Evolutionary conservation across 108 stramenopile genomes (phyloP), one percentile per base, ranked within the genome.

Genomic region (Chaetoceros muelleri): DNA sequence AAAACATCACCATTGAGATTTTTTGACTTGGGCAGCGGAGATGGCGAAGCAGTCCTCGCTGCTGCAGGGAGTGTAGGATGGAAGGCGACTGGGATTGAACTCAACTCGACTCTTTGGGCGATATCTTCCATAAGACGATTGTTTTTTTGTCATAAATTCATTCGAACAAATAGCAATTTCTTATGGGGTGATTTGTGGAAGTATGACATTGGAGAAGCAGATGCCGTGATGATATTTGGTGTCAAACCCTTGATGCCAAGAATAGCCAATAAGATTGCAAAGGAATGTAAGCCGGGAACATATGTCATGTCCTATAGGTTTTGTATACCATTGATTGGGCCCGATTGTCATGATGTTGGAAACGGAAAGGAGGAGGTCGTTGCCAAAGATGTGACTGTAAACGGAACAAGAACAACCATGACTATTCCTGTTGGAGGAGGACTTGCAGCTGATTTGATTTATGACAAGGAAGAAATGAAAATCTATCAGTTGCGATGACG

Each of bases 161-260:
- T 53, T 26, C 58, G 72, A 48, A 28, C 47, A 23, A 67, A 65
- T 34, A 62, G 71, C 18, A 24, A 59, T 13, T 61, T 85, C 18
- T 46, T 79, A 30, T 55, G 56, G 28, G 68, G 66, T 7, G 73
- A 85, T 52, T 77, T 85, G 66, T 77, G 76, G 47, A 22, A 64
- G 24, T 61, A 75, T 45, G 45, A 59, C 45, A 21, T 76, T 1
- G 44, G 60, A 19, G 48, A 70, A 46, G 74, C 81, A 20, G 53
- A 80, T 53, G 74, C 79, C 13, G 78, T 84, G 2, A 82, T 88
- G 81, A 80, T 88, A 25, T 88, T 88, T 74, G 87, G 81, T 2
- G 83, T 88, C 30, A 72, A 54, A 1, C 74, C 81, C 10, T 49
- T 84, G 2, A 88, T 84, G 87, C 66, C 64, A 24, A 55, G 52